phyloP scores from a whole-genome alignment of 2,329 filamentous ascomycete genomes.

The Ilyonectria destructans region DNA sequence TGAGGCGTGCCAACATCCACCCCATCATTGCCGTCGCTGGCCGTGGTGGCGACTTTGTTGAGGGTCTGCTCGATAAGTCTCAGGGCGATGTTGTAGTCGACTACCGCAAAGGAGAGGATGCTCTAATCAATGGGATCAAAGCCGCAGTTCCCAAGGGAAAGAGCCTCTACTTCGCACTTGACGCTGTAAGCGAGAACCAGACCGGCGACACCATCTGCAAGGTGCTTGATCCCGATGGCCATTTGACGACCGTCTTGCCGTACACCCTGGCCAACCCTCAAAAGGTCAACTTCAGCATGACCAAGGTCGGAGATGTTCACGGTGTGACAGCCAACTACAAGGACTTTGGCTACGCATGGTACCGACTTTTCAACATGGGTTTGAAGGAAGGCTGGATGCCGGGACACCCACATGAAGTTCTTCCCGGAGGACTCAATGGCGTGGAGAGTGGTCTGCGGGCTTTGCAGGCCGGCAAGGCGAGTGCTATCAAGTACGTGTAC shows the following conservation, averaged over 20 bases:
- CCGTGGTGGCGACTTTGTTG: neutral
- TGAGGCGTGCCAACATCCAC: neutral
- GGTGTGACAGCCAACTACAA: neutral
- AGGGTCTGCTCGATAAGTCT: neutral
- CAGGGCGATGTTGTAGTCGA: neutral
- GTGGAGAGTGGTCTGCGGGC: constrained; percentile 1
- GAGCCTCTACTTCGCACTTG: neutral
- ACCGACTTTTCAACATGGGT: neutral
- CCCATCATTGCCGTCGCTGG: constrained; percentile 15
- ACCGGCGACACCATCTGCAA: constrained; percentile 1
- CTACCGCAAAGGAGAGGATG: constrained; percentile 8
- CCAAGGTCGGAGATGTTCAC: constrained; percentile 6
- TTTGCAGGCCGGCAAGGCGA: constrained; percentile 8
- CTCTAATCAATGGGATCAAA: neutral
- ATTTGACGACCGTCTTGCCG: neutral
- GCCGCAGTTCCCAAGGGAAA: neutral
- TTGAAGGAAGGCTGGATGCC: constrained; percentile 9
- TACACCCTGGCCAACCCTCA: too few species aligned
- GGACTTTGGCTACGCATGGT: constrained; percentile 5
- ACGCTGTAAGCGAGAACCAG: neutral
- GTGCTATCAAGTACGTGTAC: constrained; percentile 9
- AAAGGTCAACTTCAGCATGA: neutral
- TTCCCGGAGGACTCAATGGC: constrained; percentile 2
- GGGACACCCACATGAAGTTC: constrained; percentile 6
- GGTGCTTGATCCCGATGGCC: neutral